These are phyloP conservation scores for Vaccinium darrowii DNA, from an alignment of 148 eudicot genomes.

Conservation along the genomic window DNA sequence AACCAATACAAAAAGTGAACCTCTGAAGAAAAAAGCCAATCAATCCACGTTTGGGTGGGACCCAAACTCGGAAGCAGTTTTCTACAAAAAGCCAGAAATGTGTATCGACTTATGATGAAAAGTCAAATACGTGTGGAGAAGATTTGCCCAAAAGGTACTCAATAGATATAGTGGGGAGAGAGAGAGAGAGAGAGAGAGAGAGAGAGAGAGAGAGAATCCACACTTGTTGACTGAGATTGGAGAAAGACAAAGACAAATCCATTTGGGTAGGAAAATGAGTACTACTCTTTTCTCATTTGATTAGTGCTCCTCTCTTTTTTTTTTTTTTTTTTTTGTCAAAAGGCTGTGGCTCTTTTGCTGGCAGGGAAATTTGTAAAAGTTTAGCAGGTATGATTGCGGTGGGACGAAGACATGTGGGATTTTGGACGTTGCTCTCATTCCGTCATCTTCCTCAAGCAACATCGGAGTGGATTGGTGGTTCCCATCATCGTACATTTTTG, in stretches of 20 bases:
- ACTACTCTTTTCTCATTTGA: background rate
- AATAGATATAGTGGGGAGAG: background rate
- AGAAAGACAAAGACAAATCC: conserved; percentile 7
- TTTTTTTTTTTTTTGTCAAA: background rate
- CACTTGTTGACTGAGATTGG: conserved; percentile 11
- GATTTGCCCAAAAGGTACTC: conserved; percentile 15
- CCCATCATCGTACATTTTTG: no score
- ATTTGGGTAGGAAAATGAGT: conserved; percentile 3
- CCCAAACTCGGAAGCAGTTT: conserved; percentile 5
- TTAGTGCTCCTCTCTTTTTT: background rate
- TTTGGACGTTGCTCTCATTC: no score
- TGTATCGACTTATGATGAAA: background rate
- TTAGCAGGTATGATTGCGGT: no score
- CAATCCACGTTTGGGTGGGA: conserved; percentile 17
- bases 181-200: background rate
- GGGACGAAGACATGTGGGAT: no score
- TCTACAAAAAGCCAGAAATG: background rate
- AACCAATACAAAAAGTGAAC: background rate
- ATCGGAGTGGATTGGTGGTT: no score
- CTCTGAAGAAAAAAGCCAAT: background rate
- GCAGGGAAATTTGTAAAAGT: background rate
- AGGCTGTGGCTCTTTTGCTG: background rate
- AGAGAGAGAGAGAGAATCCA: background rate
- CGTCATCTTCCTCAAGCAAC: no score
- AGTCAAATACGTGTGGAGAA: conserved; percentile 21